These are phyloP conservation scores for Macadamia tetraphylla DNA, from an alignment of 164 flowering plant genomes.

Conservation along the genomic window DNA sequence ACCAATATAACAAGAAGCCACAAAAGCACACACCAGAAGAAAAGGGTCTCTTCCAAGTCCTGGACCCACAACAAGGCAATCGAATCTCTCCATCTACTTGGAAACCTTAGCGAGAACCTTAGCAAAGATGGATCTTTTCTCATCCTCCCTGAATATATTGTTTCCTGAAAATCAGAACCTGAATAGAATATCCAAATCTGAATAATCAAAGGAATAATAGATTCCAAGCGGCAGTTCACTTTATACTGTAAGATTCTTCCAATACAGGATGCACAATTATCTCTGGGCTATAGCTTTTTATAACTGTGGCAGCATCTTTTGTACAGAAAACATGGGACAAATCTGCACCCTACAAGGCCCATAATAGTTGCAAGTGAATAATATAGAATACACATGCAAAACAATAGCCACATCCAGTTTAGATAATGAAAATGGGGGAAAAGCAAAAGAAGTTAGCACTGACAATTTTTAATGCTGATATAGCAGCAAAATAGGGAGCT, in stretches of 20 bases:
- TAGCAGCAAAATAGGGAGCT: slow-evolving; percentile 97
- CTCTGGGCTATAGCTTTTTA: slow-evolving; percentile 97
- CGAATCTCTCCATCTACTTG: slow-evolving; percentile 98
- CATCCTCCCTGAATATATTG: slow-evolving; percentile 53
- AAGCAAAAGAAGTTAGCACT: slow-evolving; percentile 21
- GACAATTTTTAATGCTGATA: slow-evolving; percentile 92
- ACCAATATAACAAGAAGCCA: not conserved
- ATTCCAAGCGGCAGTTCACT: slow-evolving; percentile 29
- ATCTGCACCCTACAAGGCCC: slow-evolving; percentile 80
- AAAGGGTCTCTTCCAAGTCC: slow-evolving; percentile 98
- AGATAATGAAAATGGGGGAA: not conserved
- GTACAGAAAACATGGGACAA: slow-evolving; percentile 96
- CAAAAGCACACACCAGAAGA: slow-evolving; percentile 64
- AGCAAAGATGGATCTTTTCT: slow-evolving; percentile 33
- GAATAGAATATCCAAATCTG: not conserved
- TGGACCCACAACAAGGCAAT: slow-evolving; percentile 94
- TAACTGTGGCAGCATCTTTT: slow-evolving; percentile 89
- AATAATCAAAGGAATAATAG: not conserved
- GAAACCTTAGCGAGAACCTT: slow-evolving; percentile 74
- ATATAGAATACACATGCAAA: not conserved
- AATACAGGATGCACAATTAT: slow-evolving; percentile 92
- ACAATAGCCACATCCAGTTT: not conserved
- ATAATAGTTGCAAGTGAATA: not conserved
- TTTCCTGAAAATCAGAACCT: slow-evolving; percentile 10
- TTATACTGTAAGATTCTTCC: slow-evolving; percentile 82